phyloP scores from a whole-genome alignment of 2,329 filamentous ascomycete species.

The Epichloe sylvatica region DNA sequence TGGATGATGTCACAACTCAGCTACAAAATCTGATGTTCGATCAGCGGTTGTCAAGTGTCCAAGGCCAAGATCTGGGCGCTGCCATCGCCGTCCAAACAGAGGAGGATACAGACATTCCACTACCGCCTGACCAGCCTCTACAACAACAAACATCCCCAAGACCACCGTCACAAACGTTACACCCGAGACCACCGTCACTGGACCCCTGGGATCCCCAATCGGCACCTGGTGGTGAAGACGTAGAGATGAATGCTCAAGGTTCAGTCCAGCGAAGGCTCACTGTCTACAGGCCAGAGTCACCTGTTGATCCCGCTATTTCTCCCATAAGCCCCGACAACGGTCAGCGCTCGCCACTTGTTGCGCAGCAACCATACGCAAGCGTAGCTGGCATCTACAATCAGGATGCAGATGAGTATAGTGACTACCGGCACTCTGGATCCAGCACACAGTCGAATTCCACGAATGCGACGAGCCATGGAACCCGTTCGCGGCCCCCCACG shows the following conservation, averaged over 20 bases:
- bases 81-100: too few relatives aligned
- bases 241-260: constrained; percentile 9
- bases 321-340: constrained; percentile 1
- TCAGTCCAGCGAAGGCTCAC: constrained; percentile 11
- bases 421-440: constrained; percentile 7
- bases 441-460: constrained; percentile 8
- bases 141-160: constrained; percentile 14
- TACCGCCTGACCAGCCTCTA: constrained; percentile 10
- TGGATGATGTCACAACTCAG: constrained; percentile 18
- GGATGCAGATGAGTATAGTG: constrained; percentile 5
- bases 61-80: neutral
- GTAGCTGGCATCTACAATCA: constrained; percentile 3
- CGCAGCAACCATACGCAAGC: constrained; percentile 2
- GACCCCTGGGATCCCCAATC: constrained; percentile 29
- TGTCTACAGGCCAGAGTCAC: constrained; percentile 6
- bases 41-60: neutral
- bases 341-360: neutral
- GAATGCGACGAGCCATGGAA: constrained; percentile 5
- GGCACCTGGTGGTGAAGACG: constrained; percentile 10
- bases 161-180: constrained; percentile 21
- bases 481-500: constrained; percentile 5
- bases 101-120: neutral
- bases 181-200: constrained; percentile 24
- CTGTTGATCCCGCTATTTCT: constrained; percentile 8
- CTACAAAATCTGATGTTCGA: constrained; percentile 14